phyloP scores from a whole-genome alignment of 2,329 filamentous ascomycete species.

The Fusarium anguioides region DNA sequence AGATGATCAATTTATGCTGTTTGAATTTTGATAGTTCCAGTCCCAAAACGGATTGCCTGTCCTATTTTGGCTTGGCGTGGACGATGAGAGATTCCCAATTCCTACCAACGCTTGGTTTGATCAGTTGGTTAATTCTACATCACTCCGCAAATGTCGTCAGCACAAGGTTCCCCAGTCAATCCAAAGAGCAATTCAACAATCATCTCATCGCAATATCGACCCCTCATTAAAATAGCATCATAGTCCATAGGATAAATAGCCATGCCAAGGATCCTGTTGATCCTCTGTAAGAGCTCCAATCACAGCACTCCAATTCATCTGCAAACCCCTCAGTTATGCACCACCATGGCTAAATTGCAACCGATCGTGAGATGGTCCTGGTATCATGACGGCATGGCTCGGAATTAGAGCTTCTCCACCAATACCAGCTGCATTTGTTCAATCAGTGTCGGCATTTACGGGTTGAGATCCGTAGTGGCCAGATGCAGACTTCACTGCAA shows the following conservation, averaged over 20 bases:
- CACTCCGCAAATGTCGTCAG: not conserved
- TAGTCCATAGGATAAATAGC: not conserved
- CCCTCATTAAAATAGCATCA: constrained; percentile 7
- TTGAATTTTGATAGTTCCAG: not conserved
- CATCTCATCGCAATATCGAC: not conserved
- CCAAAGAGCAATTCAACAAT: not conserved
- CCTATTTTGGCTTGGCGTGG: too few species aligned
- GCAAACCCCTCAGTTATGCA: constrained; percentile 17
- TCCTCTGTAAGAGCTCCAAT: constrained; percentile 28
- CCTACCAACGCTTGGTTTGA: too few species aligned
- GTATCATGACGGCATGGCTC: constrained; percentile 6
- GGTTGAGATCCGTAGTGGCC: constrained; percentile 10
- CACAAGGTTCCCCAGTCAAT: not conserved
- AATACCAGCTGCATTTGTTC: constrained; percentile 13
- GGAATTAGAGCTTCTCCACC: constrained; percentile 28
- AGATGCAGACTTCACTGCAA: not conserved
- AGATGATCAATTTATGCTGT: not conserved
- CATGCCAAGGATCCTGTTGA: not conserved
- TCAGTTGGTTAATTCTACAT: not conserved
- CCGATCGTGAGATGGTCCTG: not conserved
- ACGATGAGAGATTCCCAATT: too few species aligned
- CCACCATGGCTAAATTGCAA: constrained; percentile 33
- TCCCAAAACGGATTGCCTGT: not conserved
- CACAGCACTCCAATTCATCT: not conserved
- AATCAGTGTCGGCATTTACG: constrained; percentile 13